phyloP scores from a whole-genome alignment of 768 basidiomycete genomes.

The Leccinum incarnatum region DNA sequence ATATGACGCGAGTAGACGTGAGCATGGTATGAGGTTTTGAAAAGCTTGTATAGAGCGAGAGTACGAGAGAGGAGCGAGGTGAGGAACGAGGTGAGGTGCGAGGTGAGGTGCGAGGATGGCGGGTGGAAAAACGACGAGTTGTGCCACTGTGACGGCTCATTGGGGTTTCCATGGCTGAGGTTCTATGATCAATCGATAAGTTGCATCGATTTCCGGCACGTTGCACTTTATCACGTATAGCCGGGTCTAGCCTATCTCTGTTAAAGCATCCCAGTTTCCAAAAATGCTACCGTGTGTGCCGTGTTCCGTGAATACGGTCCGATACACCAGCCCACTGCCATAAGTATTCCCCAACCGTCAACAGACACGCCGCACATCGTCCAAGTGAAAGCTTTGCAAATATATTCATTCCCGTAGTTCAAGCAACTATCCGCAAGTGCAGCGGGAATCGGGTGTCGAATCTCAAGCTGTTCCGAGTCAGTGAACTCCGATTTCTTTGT shows the following conservation, averaged over 20 bases:
- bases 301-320: not conserved
- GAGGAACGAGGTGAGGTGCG: not conserved
- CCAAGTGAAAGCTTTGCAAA: not conserved
- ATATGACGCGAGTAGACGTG: conserved; percentile 5
- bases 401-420: not conserved
- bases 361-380: not conserved
- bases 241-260: not conserved
- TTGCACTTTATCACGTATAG: not conserved
- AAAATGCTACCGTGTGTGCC: not conserved
- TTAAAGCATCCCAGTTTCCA: not conserved
- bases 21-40: not conserved
- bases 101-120: not conserved
- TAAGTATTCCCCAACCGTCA: not conserved
- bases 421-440: not conserved
- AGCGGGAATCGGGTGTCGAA: too few relatives aligned
- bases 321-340: not conserved
- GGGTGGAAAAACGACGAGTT: conserved; percentile 4
- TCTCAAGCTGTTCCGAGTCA: not conserved
- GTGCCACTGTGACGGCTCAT: not conserved
- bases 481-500: not conserved
- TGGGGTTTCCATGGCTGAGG: not conserved
- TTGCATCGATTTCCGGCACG: not conserved
- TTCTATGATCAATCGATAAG: not conserved
- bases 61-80: not conserved
- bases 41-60: not conserved